Conservation (phyloP, 2,329 filamentous ascomycete species). For the Ophiostoma ips region DNA sequence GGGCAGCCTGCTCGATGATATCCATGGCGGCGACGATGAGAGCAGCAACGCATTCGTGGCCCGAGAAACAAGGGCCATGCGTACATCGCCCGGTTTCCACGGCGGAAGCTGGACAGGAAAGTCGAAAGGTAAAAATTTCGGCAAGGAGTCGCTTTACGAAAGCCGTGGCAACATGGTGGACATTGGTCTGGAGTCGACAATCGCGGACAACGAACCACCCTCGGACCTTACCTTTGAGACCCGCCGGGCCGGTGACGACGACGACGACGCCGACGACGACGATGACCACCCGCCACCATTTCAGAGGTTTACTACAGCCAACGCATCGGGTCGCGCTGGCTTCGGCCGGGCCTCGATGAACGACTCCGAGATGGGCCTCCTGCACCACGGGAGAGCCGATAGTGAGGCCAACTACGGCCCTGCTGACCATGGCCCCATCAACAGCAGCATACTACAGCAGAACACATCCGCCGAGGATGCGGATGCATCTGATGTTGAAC, state of each 20-base stretch:
- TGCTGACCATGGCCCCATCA: conserved; percentile 32
- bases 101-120: conserved; percentile 28
- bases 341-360: conserved; percentile 28
- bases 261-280: conserved; percentile 5
- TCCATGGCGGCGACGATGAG: neutral
- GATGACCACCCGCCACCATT: conserved; percentile 40
- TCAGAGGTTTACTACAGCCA: conserved; percentile 37
- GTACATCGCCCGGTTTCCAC: neutral
- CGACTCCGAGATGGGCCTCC: conserved; percentile 34
- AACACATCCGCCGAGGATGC: conserved; percentile 28
- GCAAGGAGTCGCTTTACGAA: conserved; percentile 14
- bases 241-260: conserved; percentile 2
- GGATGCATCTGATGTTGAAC: conserved; percentile 47
- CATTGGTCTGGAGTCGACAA: conserved; percentile 62
- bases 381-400: conserved; percentile 22
- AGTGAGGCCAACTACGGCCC: conserved; percentile 17
- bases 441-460: conserved; percentile 1
- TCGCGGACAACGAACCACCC: conserved; percentile 44
- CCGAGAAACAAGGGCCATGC: neutral
- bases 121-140: conserved; percentile 46
- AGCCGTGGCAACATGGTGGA: conserved; percentile 65
- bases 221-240: conserved; percentile 35
- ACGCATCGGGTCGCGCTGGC: conserved; percentile 25
- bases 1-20: neutral
- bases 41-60: neutral